These are phyloP conservation scores for Globisporangium spiculum DNA, from an alignment of 352 stramenopile species.

Conservation along the genomic window DNA sequence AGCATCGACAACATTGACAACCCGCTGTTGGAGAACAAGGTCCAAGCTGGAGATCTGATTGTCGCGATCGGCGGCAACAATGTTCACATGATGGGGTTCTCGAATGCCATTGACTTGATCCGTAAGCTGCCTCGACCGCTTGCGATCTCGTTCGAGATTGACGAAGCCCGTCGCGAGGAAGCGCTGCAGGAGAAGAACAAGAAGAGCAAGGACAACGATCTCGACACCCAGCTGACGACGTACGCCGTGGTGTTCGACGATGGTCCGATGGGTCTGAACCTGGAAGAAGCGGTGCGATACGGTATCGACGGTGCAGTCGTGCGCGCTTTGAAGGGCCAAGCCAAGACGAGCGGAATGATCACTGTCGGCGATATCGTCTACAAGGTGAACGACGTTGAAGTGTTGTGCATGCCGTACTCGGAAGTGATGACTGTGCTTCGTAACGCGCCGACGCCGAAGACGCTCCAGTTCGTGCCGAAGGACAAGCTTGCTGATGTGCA, in stretches of 20 bases:
- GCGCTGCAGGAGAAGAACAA: conserved; percentile 57
- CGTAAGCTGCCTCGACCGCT: conserved; percentile 76
- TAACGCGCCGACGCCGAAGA: conserved; percentile 64
- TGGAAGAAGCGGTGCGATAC: conserved; percentile 83
- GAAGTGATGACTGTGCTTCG: conserved; percentile 84
- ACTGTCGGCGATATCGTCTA: conserved; percentile 83
- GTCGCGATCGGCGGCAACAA: conserved; percentile 77
- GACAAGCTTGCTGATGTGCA: conserved; percentile 84
- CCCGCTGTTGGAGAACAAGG: conserved; percentile 76
- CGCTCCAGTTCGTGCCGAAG: conserved; percentile 82
- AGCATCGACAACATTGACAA: conserved; percentile 89
- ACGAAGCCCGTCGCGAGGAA: conserved; percentile 54
- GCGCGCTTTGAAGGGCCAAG: conserved; percentile 77
- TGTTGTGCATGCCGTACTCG: conserved; percentile 81
- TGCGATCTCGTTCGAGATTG: conserved; percentile 82
- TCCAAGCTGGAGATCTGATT: conserved; percentile 78
- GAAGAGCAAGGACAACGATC: conserved; percentile 51
- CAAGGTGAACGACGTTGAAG: conserved; percentile 82
- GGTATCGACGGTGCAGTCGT: conserved; percentile 82
- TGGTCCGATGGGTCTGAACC: conserved; percentile 76
- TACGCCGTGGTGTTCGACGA: conserved; percentile 87
- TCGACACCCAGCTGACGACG: conserved; percentile 74
- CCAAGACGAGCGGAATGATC: conserved; percentile 82
- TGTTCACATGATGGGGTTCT: conserved; percentile 81
- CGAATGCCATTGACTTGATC: conserved; percentile 80